Base-by-base conservation (phyloP, 305 asterid genomes). In the Fraxinus dipetala region DNA sequence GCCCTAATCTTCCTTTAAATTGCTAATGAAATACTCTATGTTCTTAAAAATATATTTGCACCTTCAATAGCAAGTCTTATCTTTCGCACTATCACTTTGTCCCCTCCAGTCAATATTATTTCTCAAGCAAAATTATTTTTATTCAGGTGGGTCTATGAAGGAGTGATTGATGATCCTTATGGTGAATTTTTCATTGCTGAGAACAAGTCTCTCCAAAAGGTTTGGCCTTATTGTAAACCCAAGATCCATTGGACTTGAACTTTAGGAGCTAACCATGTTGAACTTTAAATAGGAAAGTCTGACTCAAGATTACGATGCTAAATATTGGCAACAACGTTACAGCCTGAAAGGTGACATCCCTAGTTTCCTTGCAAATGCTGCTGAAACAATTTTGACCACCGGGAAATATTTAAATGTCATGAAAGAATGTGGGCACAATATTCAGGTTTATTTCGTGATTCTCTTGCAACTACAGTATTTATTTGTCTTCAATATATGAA, bases 281-380 rank as follows among this genome's bases (percentile, higher is more conserved):
- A 81, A 18, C 82, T 85, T 72, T 82, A 78, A 74, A 83, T 86
- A 96, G 99, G 99, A 96, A 94, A 94, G 98, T 88, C 98, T 96
- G 79, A 90, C 95, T 65, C 93, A 89, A 88, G 98, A 94, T 91
- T 96, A 96, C 81, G 97, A 96, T 87, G 91, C 99, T 28, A 93
- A 91, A 91, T 96, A 94, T 88, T 96, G 99, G 99, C 92, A 92
- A 86, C 95, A 92, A 77, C 94, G 99, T 81, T 96, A 96, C 93
- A 93, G 98, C 93, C 96, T 96, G 86, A 94, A 96, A 87, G 96
- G 91, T 81, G 99, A 93, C 81, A 91, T 96, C 81, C 99, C 99
- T 76, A 89, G 94, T 87, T 96, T 96, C 88, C 98, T 96, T 78
- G 93, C 92, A 80, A 93, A 92, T 91, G 97, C 98, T 77, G 98